Base-by-base conservation (phyloP, 2,329 filamentous ascomycete species). In the Arthroderma sp. region DNA sequence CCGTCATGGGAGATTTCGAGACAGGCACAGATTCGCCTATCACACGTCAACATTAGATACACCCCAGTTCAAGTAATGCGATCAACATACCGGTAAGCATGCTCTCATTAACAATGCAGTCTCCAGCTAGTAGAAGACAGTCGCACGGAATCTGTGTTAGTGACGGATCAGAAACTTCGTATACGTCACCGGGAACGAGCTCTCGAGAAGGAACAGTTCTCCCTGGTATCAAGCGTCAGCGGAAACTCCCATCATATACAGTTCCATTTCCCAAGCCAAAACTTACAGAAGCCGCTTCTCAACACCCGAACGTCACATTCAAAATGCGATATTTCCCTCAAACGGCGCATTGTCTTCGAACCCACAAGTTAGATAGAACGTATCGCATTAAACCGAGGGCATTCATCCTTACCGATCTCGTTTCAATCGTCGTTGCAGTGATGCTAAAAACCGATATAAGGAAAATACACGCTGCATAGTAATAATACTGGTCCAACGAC, bases 21-120 rank as follows among this genome's bases (percentile, higher is more conserved):
- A 98, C 89, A 2, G 91, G 93, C 4, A 98, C 88, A 36, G 91
- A 96, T 69, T 98, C 91, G 47, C 89, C 83, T 76, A 45, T 33
- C 36, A 41, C 3, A 22, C 15, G 15, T 22, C 15, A 22, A 22
- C 15, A 22, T 22, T 22, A 22, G 15, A 22, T 22, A 22, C 15
- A 22, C 15, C 15, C 15, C 3, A 22, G 15, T 22, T 22, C 15
- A 22, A 22, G 15, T 22, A 22, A 22, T 22, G 15, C 15, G 15
- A 22, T 5, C 7, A 22, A 50, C 58, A 51, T 58, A 73, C 70
- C 78, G 34, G 91, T 98, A 32, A 98, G 76, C 91, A 98, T 98
- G 66, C 91, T 96, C 66, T 98, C 91, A 57, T 98, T 98, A 52
- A 98, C 88, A 50, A 98, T 96, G 57, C 88, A 95, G 64, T 98